These are phyloP conservation scores for Pelargonium fulgidum DNA, from an alignment of 441 rosid species.

Conservation along the genomic window DNA sequence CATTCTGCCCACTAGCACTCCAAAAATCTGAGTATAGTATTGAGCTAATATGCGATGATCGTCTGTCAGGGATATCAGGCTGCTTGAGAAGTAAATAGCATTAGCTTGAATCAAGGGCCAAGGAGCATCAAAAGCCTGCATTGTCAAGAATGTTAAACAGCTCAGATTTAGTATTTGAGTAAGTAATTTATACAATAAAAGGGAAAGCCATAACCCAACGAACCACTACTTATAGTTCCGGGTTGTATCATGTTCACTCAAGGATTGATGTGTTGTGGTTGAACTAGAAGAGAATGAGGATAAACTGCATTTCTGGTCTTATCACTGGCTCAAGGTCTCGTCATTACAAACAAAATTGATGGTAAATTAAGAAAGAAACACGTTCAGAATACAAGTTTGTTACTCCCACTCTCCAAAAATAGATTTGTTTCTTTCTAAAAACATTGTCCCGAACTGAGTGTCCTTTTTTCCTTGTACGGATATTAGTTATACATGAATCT, in stretches of 20 bases:
- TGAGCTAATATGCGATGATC: conserved; percentile 66
- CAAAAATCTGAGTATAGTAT: conserved; percentile 75
- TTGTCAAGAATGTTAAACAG: conserved; percentile 17
- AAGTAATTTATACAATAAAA: background rate
- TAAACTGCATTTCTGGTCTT: background rate
- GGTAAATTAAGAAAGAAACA: background rate
- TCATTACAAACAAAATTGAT: background rate
- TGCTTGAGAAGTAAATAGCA: conserved; percentile 80
- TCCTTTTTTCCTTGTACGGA: too few relatives aligned
- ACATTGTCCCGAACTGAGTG: too few relatives aligned
- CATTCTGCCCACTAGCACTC: conserved; percentile 78
- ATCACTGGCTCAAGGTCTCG: background rate
- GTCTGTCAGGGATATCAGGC: conserved; percentile 73
- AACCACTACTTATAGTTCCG: background rate
- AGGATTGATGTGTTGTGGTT: background rate
- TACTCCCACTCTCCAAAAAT: too few relatives aligned
- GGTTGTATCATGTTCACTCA: background rate
- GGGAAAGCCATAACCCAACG: background rate
- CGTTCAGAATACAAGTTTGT: background rate
- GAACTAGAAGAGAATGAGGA: background rate
- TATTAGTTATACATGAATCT: too few relatives aligned
- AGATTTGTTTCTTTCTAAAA: too few relatives aligned
- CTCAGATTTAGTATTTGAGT: background rate
- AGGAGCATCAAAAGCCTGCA: conserved; percentile 94
- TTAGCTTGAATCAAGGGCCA: conserved; percentile 94